These are phyloP conservation scores for Populus davidiana DNA, from an alignment of 345 rosid species.

Conservation along the genomic window DNA sequence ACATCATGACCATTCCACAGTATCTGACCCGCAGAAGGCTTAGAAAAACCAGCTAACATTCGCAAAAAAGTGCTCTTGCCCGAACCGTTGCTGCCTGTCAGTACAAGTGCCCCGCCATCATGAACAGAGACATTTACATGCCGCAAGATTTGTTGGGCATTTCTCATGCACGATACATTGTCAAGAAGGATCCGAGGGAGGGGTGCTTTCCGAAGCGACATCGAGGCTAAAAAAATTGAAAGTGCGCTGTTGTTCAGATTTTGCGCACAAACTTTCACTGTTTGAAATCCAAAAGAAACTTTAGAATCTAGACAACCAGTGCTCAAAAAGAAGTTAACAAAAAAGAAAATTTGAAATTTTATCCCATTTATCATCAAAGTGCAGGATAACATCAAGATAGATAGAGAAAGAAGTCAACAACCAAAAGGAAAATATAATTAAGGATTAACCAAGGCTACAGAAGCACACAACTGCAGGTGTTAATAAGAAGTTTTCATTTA, in stretches of 20 bases:
- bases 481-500: too few relatives aligned
- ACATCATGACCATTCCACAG: constrained; percentile 91
- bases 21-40: constrained; percentile 80
- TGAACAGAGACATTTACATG: constrained; percentile 70
- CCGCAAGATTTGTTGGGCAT: constrained; percentile 71
- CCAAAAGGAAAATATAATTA: too few relatives aligned
- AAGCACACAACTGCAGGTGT: too few relatives aligned
- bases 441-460: too few relatives aligned
- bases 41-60: constrained; percentile 82
- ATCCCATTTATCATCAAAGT: too few relatives aligned
- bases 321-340: too few relatives aligned
- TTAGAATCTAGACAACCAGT: too few relatives aligned
- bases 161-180: constrained; percentile 95
- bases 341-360: too few relatives aligned
- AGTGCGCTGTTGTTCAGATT: neutral
- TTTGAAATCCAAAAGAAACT: too few relatives aligned
- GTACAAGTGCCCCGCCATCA: constrained; percentile 80
- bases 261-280: neutral
- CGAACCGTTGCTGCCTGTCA: constrained; percentile 75
- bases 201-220: constrained; percentile 61
- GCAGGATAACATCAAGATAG: too few relatives aligned
- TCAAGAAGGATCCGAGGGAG: constrained; percentile 70
- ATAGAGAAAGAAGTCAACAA: too few relatives aligned
- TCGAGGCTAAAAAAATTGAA: neutral
- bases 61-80: constrained; percentile 78